Evolutionary conservation across 805 yeast species (phyloP).

Genomic region (Ogataea nitratoaversa): DNA sequence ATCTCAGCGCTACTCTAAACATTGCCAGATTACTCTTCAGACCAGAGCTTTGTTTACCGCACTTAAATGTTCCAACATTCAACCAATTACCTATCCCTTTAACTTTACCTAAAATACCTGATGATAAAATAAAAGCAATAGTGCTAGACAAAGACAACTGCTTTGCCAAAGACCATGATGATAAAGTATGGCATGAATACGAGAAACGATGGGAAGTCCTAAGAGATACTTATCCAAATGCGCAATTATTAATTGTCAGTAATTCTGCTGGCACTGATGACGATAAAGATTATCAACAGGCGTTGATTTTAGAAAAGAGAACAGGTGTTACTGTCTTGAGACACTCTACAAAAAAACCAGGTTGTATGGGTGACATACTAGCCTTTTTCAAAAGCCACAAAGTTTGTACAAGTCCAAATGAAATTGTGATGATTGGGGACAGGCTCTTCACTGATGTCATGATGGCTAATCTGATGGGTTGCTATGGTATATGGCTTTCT

Average conservation of each 20-base stretch:
- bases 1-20: conserved; percentile 75
- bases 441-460: conserved; percentile 85
- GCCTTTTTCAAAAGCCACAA: conserved; percentile 51
- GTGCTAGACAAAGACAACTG: conserved; percentile 95
- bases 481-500: conserved; percentile 77
- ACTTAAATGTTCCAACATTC: conserved; percentile 52
- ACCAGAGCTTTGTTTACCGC: conserved; percentile 73
- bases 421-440: conserved; percentile 87
- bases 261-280: conserved; percentile 91
- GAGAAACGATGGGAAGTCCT: conserved; percentile 51
- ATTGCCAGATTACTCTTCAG: conserved; percentile 51
- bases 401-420: conserved; percentile 43
- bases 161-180: conserved; percentile 79
- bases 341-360: conserved; percentile 78
- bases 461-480: conserved; percentile 93
- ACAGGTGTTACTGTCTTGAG: conserved; percentile 69
- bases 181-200: conserved; percentile 76
- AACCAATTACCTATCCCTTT: conserved; percentile 27
- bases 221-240: conserved; percentile 54
- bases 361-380: conserved; percentile 67
- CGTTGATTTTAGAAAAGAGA: conserved; percentile 51
- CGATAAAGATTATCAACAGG: conserved; percentile 58
- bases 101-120: conserved; percentile 15
- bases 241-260: conserved; percentile 70
- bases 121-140: conserved; percentile 57